These are phyloP conservation scores for Globisporangium abappressorium DNA, from an alignment of 352 stramenopile genomes.

Conservation along the genomic window DNA sequence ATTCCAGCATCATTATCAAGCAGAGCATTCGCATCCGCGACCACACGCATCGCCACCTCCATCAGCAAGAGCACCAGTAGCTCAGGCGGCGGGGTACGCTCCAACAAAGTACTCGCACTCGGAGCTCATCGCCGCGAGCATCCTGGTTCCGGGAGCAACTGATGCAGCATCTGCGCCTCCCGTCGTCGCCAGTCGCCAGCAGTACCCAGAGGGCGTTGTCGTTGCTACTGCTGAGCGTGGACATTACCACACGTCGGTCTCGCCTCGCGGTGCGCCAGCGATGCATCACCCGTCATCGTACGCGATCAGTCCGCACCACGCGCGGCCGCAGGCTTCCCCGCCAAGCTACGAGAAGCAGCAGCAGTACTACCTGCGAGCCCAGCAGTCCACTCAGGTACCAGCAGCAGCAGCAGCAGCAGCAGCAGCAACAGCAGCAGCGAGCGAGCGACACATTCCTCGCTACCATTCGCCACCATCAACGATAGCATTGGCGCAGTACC, in stretches of 20 bases:
- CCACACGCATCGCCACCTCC: background rate
- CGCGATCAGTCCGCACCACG: slow-evolving; percentile 19
- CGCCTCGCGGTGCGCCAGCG: slow-evolving; percentile 1
- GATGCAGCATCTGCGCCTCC: background rate
- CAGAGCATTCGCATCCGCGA: background rate
- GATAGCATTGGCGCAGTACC: no score
- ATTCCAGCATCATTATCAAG: background rate
- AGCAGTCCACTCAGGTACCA: background rate
- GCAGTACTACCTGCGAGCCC: slow-evolving; percentile 2
- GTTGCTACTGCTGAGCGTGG: background rate
- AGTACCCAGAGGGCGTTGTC: background rate
- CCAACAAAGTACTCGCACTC: slow-evolving; percentile 17
- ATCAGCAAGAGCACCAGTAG: background rate
- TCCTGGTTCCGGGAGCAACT: slow-evolving; percentile 4
- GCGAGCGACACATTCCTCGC: no score
- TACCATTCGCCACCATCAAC: no score
- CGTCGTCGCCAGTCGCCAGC: background rate
- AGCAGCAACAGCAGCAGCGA: background rate
- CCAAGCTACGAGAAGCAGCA: background rate
- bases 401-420: no score
- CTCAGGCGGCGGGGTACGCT: background rate
- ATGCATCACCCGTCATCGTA: slow-evolving; percentile 15
- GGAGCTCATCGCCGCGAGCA: slow-evolving; percentile 14
- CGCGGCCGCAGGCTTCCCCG: background rate
- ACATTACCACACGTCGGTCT: slow-evolving; percentile 6